Percentiles rank a stretch among this genome's conserved stretches.
Conservation (phyloP, 768 basidiomycete genomes). For the Naganishia antarctica region DNA sequence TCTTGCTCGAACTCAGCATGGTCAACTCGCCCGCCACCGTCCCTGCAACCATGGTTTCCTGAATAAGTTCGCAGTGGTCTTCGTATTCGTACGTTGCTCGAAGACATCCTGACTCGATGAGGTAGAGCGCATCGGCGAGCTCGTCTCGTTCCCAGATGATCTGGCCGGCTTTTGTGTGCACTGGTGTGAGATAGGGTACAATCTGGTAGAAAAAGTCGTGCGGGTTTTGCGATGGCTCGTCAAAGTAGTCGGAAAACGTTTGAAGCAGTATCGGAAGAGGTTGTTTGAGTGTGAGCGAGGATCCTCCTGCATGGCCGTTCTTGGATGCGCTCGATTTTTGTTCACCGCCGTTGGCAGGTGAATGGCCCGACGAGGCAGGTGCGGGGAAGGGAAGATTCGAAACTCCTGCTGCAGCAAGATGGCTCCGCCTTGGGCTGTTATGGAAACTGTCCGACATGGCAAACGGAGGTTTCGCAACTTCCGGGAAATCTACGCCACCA, state of each 20-base stretch:
- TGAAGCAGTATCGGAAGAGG: slow-evolving; percentile 71
- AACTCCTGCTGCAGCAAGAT: slow-evolving; percentile 67
- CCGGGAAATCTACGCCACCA: slow-evolving; percentile 40
- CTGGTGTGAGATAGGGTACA: slow-evolving; percentile 64
- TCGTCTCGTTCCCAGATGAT: slow-evolving; percentile 77
- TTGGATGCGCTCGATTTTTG: slow-evolving; percentile 1
- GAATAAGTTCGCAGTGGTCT: slow-evolving; percentile 61
- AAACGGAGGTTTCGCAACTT: slow-evolving; percentile 51
- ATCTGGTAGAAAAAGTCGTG: slow-evolving; percentile 60
- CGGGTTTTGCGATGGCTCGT: slow-evolving; percentile 33
- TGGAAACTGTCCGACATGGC: slow-evolving; percentile 53
- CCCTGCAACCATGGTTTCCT: slow-evolving; percentile 90
- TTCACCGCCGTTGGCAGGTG: background rate
- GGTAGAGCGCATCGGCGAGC: slow-evolving; percentile 72
- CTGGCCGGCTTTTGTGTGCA: slow-evolving; percentile 57
- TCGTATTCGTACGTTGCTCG: slow-evolving; percentile 76
- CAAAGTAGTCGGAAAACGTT: slow-evolving; percentile 70
- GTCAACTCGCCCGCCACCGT: slow-evolving; percentile 88
- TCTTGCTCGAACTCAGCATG: slow-evolving; percentile 67
- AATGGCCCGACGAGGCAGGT: background rate
- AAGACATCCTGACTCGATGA: slow-evolving; percentile 81
- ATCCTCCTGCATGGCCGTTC: background rate
- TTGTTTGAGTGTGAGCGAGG: slow-evolving; percentile 52
- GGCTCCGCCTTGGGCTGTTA: slow-evolving; percentile 64
- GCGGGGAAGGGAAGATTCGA: slow-evolving; percentile 51